Evolutionary conservation across 176 grass and related monocot genomes (phyloP).

Genomic region (Phoenix roebelenii): DNA sequence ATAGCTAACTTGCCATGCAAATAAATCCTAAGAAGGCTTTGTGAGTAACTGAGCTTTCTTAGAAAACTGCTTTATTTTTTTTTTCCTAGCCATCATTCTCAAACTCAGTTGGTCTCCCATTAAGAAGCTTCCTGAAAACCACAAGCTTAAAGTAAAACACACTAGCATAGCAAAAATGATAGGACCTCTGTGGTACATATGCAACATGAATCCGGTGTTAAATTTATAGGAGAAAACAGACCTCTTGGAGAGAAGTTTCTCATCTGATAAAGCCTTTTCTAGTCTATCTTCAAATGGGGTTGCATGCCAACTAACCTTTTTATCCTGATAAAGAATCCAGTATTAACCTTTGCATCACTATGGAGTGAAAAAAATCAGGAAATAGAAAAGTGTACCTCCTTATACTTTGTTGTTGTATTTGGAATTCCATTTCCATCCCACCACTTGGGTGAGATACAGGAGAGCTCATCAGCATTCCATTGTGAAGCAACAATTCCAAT

Average conservation of each 20-base stretch:
- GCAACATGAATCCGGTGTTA: too few species aligned
- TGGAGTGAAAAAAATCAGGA: not conserved
- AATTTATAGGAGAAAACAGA: conserved; percentile 5
- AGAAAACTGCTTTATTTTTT: too few species aligned
- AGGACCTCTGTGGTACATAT: too few species aligned
- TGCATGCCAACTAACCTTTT: conserved; percentile 56
- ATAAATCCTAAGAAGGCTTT: too few species aligned
- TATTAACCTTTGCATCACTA: conserved; percentile 2
- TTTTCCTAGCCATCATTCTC: too few species aligned
- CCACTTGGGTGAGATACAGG: conserved; percentile 16
- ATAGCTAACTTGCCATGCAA: too few species aligned
- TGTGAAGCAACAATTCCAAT: conserved; percentile 20
- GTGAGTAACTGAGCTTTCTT: too few species aligned
- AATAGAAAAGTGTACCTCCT: conserved; percentile 39
- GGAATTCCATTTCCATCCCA: conserved; percentile 62
- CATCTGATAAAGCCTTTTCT: conserved; percentile 51
- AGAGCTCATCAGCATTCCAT: conserved; percentile 11
- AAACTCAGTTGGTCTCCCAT: too few species aligned
- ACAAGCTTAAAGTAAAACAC: too few species aligned
- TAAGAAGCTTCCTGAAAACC: too few species aligned
- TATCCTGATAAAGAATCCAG: conserved; percentile 37
- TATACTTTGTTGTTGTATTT: conserved; percentile 57
- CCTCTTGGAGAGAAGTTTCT: conserved; percentile 35
- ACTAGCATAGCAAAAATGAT: too few species aligned
- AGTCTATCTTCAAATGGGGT: conserved; percentile 79